Evolutionary conservation across 1,139 yeast species (phyloP).

Genomic region (Zygosaccharomyces pseudobailii): DNA sequence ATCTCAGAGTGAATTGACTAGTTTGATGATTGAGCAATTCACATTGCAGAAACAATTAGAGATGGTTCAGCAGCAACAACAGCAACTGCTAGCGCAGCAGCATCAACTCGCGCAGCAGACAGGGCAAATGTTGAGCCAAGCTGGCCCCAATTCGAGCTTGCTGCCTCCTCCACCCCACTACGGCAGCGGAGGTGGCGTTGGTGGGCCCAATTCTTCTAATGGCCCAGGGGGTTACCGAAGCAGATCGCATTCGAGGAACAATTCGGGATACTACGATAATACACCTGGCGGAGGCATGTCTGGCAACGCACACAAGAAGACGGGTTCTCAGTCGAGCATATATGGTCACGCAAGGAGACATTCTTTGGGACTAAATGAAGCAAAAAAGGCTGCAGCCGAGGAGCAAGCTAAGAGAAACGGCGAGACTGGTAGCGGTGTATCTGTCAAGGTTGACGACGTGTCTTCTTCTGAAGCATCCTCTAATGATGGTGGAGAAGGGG

Average conservation of each 20-base stretch:
- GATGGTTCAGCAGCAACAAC: slow-evolving; percentile 85
- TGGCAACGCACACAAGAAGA: slow-evolving; percentile 29
- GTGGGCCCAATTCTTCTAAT: slow-evolving; percentile 13
- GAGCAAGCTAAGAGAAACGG: slow-evolving; percentile 62
- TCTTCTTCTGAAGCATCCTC: slow-evolving; percentile 7
- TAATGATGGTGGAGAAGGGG: slow-evolving; percentile 11
- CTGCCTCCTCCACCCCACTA: slow-evolving; percentile 30
- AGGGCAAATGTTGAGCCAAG: slow-evolving; percentile 16
- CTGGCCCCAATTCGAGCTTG: slow-evolving; percentile 15
- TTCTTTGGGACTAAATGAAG: slow-evolving; percentile 87
- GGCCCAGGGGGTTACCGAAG: slow-evolving; percentile 26
- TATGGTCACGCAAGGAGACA: slow-evolving; percentile 86
- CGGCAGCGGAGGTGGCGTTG: slow-evolving; percentile 28
- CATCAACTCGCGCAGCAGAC: slow-evolving; percentile 43
- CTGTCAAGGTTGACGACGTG: slow-evolving; percentile 17
- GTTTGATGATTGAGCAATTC: slow-evolving; percentile 88
- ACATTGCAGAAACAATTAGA: slow-evolving; percentile 91
- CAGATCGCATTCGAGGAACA: slow-evolving; percentile 34
- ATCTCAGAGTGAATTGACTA: slow-evolving; percentile 92
- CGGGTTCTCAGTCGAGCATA: slow-evolving; percentile 35
- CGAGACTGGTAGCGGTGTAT: slow-evolving; percentile 28
- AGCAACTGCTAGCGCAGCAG: slow-evolving; percentile 69
- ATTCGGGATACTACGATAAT: slow-evolving; percentile 30
- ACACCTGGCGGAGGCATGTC: slow-evolving; percentile 27
- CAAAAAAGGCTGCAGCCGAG: slow-evolving; percentile 94